A percentile compares a stretch with the other conserved stretches of the same genome.
These are phyloP conservation scores for Erucastrum elatum DNA, from an alignment of 345 rosid genomes.

Conservation along the genomic window DNA sequence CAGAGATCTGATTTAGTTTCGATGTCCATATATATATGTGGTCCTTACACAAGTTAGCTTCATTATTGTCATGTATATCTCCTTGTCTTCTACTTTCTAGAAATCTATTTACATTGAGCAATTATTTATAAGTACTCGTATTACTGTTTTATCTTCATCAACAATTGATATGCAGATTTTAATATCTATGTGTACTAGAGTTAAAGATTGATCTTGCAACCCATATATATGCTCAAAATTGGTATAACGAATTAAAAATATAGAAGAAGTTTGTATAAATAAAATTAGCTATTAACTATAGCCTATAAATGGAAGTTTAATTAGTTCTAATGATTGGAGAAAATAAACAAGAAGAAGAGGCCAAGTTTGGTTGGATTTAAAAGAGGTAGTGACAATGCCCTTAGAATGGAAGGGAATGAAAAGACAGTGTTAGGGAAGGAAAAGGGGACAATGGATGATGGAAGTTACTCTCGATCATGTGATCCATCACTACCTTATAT, in stretches of 20 bases:
- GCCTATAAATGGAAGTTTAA: conserved; percentile 9
- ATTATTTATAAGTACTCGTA: background rate
- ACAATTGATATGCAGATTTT: background rate
- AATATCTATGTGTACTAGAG: background rate
- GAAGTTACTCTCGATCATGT: conserved; percentile 41
- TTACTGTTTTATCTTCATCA: background rate
- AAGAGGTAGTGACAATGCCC: conserved; percentile 42
- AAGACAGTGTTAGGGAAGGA: conserved; percentile 41
- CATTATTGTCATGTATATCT: conserved; percentile 39
- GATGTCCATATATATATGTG: conserved; percentile 30
- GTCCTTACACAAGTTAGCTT: conserved; percentile 43
- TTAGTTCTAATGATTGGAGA: conserved; percentile 19
- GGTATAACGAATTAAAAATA: too few relatives aligned
- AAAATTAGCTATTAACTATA: background rate
- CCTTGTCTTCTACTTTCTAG: conserved; percentile 18
- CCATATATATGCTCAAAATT: background rate
- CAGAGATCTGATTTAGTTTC: conserved; percentile 31
- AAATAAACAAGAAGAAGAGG: conserved; percentile 41
- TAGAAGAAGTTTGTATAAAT: background rate
- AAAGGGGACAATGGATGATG: conserved; percentile 43
- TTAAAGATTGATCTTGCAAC: background rate
- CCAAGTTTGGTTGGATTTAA: conserved; percentile 36
- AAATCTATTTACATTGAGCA: background rate
- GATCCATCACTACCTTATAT: conserved; percentile 29
- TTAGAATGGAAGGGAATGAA: conserved; percentile 42